Base-by-base conservation (phyloP, 2,329 filamentous ascomycete genomes). In the Penicillium freii region DNA sequence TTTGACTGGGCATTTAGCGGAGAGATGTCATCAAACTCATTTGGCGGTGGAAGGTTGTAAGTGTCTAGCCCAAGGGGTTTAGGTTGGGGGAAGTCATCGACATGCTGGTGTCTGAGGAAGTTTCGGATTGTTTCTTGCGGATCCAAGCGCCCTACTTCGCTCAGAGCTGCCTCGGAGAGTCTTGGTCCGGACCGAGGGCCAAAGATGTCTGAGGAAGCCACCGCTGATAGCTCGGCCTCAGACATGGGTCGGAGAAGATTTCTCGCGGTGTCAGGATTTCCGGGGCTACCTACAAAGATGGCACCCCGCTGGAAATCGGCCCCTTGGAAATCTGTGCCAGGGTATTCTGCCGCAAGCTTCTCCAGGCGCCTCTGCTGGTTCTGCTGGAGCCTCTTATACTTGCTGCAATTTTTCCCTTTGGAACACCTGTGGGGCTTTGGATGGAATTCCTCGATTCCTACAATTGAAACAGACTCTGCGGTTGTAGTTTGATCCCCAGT, bases 121-220 rank as follows among this genome's bases (percentile, higher is more conserved):
- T 96, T 91, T 69, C 90, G 87, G 43, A 97, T 91, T 66, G 93
- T 96, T 76, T 97, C 92, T 73, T 95, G 92, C 7, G 92, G 90
- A 69, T 97, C 92, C 54, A 38, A 19, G 17, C 36, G 36, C 36
- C 10, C n/a, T 38, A 38, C n/a, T 19, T 19, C 36, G 36, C 8
- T 38, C 88, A 87, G 40, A 97, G 83, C 31, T 77, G 77, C 59
- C 92, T 81, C 27, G 87, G 81, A 29, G 88, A 82, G 17, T 87
- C 72, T 40, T 82, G 75, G 9, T 33, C 44, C 44, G 13, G 19
- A 23, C 31, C 33, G 45, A 38, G 90, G 88, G 3, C 92, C 92
- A 61, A 97, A 83, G 15, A 95, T 83, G 74, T 97, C 93, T 1
- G 92, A 97, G 0, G 93, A 97, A 31, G 92, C 93, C 51, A 96